A percentile compares a stretch with the other conserved stretches of the same genome.
These are phyloP conservation scores for Lipomyces anomalus DNA, from an alignment of 805 yeast species.

Conservation along the genomic window DNA sequence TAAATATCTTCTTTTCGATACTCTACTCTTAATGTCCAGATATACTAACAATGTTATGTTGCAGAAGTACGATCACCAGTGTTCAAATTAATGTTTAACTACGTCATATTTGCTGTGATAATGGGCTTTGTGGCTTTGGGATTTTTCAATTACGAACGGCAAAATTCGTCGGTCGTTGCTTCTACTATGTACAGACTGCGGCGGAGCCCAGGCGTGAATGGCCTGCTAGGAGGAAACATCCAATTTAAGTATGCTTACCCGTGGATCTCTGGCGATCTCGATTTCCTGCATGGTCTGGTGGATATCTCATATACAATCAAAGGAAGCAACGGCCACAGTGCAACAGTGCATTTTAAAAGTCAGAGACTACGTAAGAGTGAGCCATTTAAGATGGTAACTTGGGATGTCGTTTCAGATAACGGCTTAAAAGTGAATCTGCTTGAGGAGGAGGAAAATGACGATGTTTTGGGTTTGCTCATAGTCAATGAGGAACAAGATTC, in stretches of 20 bases:
- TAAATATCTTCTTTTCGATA: not conserved
- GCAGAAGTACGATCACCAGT: slow-evolving; percentile 39
- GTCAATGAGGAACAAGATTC: not conserved
- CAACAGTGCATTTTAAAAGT: slow-evolving; percentile 61
- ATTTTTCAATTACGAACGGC: slow-evolving; percentile 89
- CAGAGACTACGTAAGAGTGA: slow-evolving; percentile 54
- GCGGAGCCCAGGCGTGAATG: slow-evolving; percentile 60
- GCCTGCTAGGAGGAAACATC: slow-evolving; percentile 66
- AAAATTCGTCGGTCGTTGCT: slow-evolving; percentile 79
- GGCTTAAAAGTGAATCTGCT: slow-evolving; percentile 33
- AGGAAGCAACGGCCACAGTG: slow-evolving; percentile 52
- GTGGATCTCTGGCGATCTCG: slow-evolving; percentile 81
- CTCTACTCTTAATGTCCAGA: slow-evolving; percentile 12
- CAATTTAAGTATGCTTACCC: slow-evolving; percentile 72
- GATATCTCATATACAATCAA: slow-evolving; percentile 64
- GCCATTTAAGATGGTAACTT: slow-evolving; percentile 54
- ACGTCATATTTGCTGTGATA: slow-evolving; percentile 48
- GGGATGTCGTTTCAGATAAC: slow-evolving; percentile 54
- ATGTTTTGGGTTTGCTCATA: not conserved
- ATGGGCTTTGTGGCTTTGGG: slow-evolving; percentile 54
- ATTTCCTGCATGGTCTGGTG: slow-evolving; percentile 75
- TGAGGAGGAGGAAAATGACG: slow-evolving; percentile 38
- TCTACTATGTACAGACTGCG: slow-evolving; percentile 83
- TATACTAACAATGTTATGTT: slow-evolving; percentile 2
- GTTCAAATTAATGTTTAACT: slow-evolving; percentile 48